These are phyloP conservation scores for Zygnema cylindricum DNA, from an alignment of 139 green algal species.

Conservation along the genomic window DNA sequence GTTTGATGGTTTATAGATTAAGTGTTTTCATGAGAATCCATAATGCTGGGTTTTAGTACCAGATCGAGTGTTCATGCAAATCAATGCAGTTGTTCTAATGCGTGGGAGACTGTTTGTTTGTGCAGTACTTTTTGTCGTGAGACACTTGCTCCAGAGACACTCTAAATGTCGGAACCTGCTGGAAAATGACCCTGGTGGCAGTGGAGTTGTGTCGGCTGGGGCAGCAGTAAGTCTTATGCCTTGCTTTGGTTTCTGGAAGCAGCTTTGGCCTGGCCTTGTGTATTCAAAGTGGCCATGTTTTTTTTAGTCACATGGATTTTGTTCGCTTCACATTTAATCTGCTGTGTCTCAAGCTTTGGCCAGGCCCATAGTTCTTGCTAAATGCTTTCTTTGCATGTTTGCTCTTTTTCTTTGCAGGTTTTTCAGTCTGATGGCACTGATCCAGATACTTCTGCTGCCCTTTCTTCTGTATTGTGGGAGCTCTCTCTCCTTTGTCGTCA, in stretches of 20 bases:
- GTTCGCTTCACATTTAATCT: too few relatives aligned
- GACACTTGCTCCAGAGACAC: conserved; percentile 54
- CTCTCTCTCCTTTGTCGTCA: conserved; percentile 53
- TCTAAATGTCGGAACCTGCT: conserved; percentile 23
- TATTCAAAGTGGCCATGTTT: too few relatives aligned
- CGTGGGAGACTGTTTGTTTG: neutral
- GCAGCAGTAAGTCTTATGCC: neutral
- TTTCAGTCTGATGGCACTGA: conserved; percentile 37
- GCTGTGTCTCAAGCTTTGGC: too few relatives aligned
- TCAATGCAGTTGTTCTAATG: neutral
- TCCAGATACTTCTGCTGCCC: conserved; percentile 39
- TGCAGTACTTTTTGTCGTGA: conserved; percentile 45
- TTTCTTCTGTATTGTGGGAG: conserved; percentile 61
- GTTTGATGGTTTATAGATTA: too few relatives aligned
- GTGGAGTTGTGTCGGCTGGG: conserved; percentile 18
- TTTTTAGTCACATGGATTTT: too few relatives aligned
- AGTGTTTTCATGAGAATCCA: too few relatives aligned
- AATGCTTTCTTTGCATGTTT: too few relatives aligned
- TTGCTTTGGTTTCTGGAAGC: neutral
- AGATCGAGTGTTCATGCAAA: too few relatives aligned
- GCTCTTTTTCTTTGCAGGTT: conserved; percentile 22
- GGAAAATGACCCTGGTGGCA: conserved; percentile 42
- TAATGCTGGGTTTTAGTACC: too few relatives aligned
- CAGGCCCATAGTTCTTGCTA: too few relatives aligned
- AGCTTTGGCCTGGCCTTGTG: conserved; percentile 2